These are phyloP conservation scores for Hawksworthiomyces lignivorus DNA, from an alignment of 2,329 filamentous ascomycete species.

Conservation along the genomic window DNA sequence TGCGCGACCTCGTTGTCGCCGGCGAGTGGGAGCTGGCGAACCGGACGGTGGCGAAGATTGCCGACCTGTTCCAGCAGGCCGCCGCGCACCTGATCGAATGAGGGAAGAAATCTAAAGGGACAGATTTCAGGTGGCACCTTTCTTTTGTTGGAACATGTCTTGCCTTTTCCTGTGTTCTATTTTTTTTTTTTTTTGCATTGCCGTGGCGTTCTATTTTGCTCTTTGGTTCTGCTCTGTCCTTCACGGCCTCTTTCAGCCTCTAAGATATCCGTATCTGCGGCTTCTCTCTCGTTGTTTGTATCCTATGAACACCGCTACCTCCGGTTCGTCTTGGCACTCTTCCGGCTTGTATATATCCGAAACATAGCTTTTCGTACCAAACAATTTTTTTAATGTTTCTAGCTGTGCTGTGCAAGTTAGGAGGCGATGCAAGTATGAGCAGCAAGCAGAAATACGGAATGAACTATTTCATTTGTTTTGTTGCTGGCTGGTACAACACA, in stretches of 20 bases:
- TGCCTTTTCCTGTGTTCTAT: neutral
- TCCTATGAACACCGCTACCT: too few relatives aligned
- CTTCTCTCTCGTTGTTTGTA: neutral
- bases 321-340: too few relatives aligned
- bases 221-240: neutral
- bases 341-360: too few relatives aligned
- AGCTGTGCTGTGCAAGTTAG: too few relatives aligned
- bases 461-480: too few relatives aligned
- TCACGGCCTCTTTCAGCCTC: too few relatives aligned
- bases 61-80: conserved; percentile 57
- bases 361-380: too few relatives aligned
- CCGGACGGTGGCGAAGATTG: conserved; percentile 62
- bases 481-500: too few relatives aligned
- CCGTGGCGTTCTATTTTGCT: conserved; percentile 8
- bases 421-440: too few relatives aligned
- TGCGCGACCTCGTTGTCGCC: conserved; percentile 69
- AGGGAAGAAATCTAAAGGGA: neutral
- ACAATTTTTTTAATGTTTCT: neutral
- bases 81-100: conserved; percentile 25
- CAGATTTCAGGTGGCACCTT: neutral
- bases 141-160: neutral
- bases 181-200: conserved; percentile 11
- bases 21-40: conserved; percentile 64
- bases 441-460: too few relatives aligned
- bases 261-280: too few relatives aligned